Base-by-base conservation (phyloP, 441 rosid genomes). In the Lagerstroemia fauriei region DNA sequence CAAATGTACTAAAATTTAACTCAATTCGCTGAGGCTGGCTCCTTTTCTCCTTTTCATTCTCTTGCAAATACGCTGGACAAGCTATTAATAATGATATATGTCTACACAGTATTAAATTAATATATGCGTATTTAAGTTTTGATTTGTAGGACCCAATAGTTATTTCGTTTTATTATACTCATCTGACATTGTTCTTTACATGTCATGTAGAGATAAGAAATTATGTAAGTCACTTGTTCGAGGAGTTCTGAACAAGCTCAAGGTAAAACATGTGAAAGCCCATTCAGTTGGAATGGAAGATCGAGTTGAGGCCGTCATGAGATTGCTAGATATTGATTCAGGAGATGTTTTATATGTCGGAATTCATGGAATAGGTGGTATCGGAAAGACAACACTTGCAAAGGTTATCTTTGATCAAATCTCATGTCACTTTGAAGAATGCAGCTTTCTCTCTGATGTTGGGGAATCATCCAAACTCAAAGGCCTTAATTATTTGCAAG, bases 311-410 rank as follows among this genome's bases (percentile, higher is more conserved):
- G 34, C n/a, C 13, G 18, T 81, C 18, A 32, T 41, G 61, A 53
- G 18, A 9, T 14, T 75, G 20, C 46, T 81, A 48, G 74, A 81
- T 50, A n/a, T 61, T 27, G 73, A 48, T 29, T 31, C 78, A 25
- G 31, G 22, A 24, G 78, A 65, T 61, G 73, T 75, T 14, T 38
- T 56, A 4, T n/a, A 59, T 47, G 63, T 74, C 46, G 83, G 78
- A 48, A 75, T 81, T 14, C 57, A 32, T 25, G 83, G 83, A 25
- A 25, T 61, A 73, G 78, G 79, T 32, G 83, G 83, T 44, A 51
- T 81, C 7, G 83, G 83, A n/a, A 81, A 81, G 74, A 75, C 83
- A 24, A 75, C 83, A 47, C 77, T 81, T 41, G 83, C 75, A 7
- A 63, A 75, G 12, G 70, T 50, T 57, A 70, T 80, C 41, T 80